Evolutionary conservation across 1,284 basidiomycete genomes (phyloP), one percentile per base, ranked within the genome.

Genomic region (Cryptococcus sp.): DNA sequence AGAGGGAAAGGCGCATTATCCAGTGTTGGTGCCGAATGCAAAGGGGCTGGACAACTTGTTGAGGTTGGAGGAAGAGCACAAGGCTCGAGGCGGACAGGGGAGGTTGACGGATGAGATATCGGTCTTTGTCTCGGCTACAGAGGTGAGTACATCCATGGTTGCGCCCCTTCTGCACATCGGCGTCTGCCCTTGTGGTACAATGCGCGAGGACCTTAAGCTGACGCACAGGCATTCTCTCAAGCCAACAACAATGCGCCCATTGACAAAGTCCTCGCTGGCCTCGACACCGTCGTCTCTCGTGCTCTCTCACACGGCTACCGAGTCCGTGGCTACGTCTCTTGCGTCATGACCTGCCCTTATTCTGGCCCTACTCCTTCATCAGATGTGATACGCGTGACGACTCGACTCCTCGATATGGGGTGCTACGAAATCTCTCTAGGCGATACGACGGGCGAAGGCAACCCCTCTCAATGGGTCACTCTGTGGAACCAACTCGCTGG

Each of bases 391-490:
- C 80, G 83, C 19, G 82, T 95, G 11, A 76, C 86, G 0, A 80
- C 79, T 53, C 81, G 80, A 55, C 71, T 97, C 23, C 59, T 83
- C 4, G 82, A 90, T 50, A 93, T 95, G 86, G 93, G 92, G 0
- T 94, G 90, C 66, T 95, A 94, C 72, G 88, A 97, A 67, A 82
- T 97, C 43, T 87, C 85, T 55, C 73, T 97, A 26, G 91, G 90
- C 0, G 93, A 97, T 72, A 97, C 92, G 1, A 87, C 90, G 2
- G 93, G 93, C 0, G 82, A 82, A 26, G 93, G 86, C 1, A 87
- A 85, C 40, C 89, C 91, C 0, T 72, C 75, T 16, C 79, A 79
- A 21, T 80, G 93, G 48, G 68, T 76, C 16, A 75, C 76, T 46
- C 80, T 94, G 73, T 75, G 95, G 50, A 79, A 84, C 51, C 81